phyloP scores from a whole-genome alignment of 805 yeast species.

The Saccharomycopsis guyanensis region DNA sequence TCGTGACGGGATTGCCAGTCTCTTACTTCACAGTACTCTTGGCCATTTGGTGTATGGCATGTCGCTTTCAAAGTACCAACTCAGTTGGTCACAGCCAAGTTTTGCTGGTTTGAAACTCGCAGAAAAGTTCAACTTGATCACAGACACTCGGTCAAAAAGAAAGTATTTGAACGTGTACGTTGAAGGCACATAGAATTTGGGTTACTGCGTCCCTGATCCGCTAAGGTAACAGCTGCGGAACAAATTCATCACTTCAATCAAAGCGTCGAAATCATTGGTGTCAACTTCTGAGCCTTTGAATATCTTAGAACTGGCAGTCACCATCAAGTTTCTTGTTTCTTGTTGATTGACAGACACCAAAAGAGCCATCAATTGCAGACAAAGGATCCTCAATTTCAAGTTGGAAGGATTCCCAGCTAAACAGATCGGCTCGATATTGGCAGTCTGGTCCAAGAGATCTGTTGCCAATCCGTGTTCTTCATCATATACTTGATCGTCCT shows the following conservation, averaged over 20 bases:
- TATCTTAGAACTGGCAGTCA: constrained; percentile 41
- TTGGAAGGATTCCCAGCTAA: constrained; percentile 42
- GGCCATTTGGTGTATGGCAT: constrained; percentile 43
- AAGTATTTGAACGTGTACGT: constrained; percentile 14
- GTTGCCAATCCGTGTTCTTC: constrained; percentile 23
- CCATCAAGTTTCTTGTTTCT: constrained; percentile 26
- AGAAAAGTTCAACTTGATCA: constrained; percentile 33
- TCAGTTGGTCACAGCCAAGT: constrained; percentile 73
- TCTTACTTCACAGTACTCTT: constrained; percentile 38
- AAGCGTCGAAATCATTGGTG: constrained; percentile 37
- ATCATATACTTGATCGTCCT: constrained; percentile 21
- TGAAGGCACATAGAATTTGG: not conserved
- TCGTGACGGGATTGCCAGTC: constrained; percentile 41
- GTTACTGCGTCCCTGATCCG: not conserved
- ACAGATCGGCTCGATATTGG: constrained; percentile 38
- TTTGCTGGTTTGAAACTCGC: constrained; percentile 58
- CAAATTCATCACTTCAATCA: constrained; percentile 36
- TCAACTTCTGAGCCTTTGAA: constrained; percentile 27
- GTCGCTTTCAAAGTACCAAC: constrained; percentile 32
- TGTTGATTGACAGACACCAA: constrained; percentile 14
- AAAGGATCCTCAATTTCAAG: constrained; percentile 40
- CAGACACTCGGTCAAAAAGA: constrained; percentile 7
- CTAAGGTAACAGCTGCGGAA: constrained; percentile 26
- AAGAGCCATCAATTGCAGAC: constrained; percentile 33
- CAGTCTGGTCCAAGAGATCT: constrained; percentile 23